Percentiles rank a stretch among this genome's conserved stretches.
These are phyloP conservation scores for Silene coronaria DNA, from an alignment of 179 eudicot genomes.

Conservation along the genomic window DNA sequence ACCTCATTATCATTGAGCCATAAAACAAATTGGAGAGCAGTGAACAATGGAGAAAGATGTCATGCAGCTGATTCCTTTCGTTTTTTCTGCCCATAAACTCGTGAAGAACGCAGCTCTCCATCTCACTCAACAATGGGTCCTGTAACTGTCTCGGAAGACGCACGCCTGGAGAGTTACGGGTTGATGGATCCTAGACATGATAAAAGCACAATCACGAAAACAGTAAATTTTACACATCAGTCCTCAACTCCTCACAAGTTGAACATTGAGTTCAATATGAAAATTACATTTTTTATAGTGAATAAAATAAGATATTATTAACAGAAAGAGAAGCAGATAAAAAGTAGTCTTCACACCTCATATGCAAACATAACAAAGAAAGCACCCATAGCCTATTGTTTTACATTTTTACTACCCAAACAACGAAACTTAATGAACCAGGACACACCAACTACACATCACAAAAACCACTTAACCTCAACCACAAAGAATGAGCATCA, in stretches of 20 bases:
- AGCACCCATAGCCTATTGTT: background rate
- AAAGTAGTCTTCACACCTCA: background rate
- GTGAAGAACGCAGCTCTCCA: constrained; percentile 59
- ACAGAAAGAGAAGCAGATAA: background rate
- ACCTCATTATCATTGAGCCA: constrained; percentile 61
- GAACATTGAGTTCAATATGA: background rate
- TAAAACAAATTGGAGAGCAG: constrained; percentile 64
- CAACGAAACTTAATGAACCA: background rate
- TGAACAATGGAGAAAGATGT: constrained; percentile 56
- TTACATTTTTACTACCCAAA: background rate
- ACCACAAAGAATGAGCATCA: too few relatives aligned
- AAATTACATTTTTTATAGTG: background rate
- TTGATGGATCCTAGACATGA: constrained; percentile 31
- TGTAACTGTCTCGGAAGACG: constrained; percentile 70
- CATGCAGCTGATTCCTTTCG: constrained; percentile 55
- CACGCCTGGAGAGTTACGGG: constrained; percentile 35
- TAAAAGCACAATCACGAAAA: constrained; percentile 5
- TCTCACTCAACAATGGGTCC: constrained; percentile 61
- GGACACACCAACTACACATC: too few relatives aligned
- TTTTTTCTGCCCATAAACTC: constrained; percentile 38
- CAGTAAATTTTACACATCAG: background rate
- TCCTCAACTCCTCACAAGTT: background rate
- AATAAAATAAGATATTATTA: background rate
- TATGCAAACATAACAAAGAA: background rate
- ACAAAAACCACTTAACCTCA: too few relatives aligned